Evolutionary conservation across 345 rosid genomes (phyloP).

Genomic region (Dovyalis caffra): DNA sequence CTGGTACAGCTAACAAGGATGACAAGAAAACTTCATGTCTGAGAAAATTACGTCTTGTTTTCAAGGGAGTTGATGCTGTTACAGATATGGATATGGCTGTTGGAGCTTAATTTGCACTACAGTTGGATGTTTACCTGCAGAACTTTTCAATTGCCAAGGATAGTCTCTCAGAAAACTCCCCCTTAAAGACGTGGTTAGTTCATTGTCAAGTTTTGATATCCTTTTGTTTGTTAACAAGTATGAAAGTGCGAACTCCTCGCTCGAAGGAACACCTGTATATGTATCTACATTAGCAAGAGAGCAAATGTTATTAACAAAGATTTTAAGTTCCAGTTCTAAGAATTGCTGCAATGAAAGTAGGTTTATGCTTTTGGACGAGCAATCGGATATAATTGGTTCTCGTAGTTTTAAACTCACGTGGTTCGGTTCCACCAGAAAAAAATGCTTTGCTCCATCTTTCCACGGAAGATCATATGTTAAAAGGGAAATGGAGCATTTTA

Average conservation of each 20-base stretch:
- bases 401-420: too few species aligned
- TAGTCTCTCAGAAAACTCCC: not conserved
- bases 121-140: not conserved
- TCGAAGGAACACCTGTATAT: not conserved
- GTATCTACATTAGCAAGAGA: constrained; percentile 13
- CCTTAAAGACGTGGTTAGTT: not conserved
- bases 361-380: not conserved
- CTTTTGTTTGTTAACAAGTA: not conserved
- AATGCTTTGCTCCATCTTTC: too few species aligned
- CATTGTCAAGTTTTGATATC: not conserved
- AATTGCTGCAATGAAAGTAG: not conserved
- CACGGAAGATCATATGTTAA: too few species aligned
- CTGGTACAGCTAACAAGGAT: constrained; percentile 37
- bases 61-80: constrained; percentile 70
- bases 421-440: not conserved
- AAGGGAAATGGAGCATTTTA: not conserved
- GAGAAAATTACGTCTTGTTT: constrained; percentile 61
- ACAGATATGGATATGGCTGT: constrained; percentile 80
- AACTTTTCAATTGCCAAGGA: not conserved
- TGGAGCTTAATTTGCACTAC: constrained; percentile 49
- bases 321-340: not conserved
- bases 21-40: constrained; percentile 56
- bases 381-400: not conserved
- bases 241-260: too few species aligned
- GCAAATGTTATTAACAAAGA: constrained; percentile 2